Percentiles rank a stretch among this genome's conserved stretches.
Evolutionary conservation across 345 rosid genomes (phyloP).

Genomic region (Trapa incisa): DNA sequence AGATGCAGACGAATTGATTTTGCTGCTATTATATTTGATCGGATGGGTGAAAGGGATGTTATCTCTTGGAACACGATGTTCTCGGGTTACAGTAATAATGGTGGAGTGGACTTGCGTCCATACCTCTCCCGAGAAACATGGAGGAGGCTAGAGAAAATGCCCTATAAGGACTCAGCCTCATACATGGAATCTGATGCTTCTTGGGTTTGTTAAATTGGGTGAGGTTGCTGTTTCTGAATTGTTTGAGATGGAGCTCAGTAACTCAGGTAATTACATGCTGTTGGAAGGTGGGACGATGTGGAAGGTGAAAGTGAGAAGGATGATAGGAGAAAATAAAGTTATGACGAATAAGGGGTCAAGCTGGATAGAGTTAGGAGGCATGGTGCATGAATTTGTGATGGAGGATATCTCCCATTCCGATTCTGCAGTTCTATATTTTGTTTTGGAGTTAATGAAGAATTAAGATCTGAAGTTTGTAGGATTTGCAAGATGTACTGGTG

Average conservation of each 20-base stretch:
- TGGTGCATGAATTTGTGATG: conserved; percentile 22
- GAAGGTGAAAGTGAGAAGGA: conserved; percentile 34
- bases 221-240: conserved; percentile 38
- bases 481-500: background rate
- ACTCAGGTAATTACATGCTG: conserved; percentile 47
- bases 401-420: conserved; percentile 23
- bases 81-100: conserved; percentile 34
- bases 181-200: conserved; percentile 16
- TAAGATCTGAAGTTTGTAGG: background rate
- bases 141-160: conserved; percentile 32
- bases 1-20: conserved; percentile 22
- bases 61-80: conserved; percentile 46
- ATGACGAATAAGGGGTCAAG: conserved; percentile 24
- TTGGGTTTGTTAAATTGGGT: conserved; percentile 22
- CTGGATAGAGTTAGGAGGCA: conserved; percentile 22
- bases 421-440: conserved; percentile 11
- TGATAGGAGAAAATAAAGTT: conserved; percentile 21
- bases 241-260: conserved; percentile 31
- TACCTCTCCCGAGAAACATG: conserved; percentile 29
- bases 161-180: conserved; percentile 38
- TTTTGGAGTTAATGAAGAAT: background rate
- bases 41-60: conserved; percentile 28
- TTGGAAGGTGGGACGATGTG: conserved; percentile 47
- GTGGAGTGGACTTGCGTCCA: conserved; percentile 15
- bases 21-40: conserved; percentile 33